These are phyloP conservation scores for Oidiodendron maius DNA, from an alignment of 495 filamentous ascomycete genomes.

Conservation along the genomic window DNA sequence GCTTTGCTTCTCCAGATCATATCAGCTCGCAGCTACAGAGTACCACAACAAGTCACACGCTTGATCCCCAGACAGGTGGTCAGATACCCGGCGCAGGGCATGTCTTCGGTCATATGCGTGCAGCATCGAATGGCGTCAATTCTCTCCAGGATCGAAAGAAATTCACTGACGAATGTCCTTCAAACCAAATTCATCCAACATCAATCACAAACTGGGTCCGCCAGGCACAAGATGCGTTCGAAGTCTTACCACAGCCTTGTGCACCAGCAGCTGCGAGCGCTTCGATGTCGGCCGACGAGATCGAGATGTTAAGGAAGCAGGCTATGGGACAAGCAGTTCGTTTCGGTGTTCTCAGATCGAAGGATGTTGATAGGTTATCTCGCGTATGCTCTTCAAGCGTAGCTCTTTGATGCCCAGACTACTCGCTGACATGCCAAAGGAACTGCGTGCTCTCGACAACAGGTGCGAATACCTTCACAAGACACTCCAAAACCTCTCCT, in stretches of 20 bases:
- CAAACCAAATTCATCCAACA: slow-evolving; percentile 15
- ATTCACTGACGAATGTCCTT: slow-evolving; percentile 22
- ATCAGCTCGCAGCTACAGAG: slow-evolving; percentile 41
- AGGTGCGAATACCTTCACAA: slow-evolving; percentile 66
- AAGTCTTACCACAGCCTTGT: slow-evolving; percentile 51
- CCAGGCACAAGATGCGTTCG: slow-evolving; percentile 43
- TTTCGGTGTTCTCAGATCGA: slow-evolving; percentile 61
- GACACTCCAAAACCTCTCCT: slow-evolving; percentile 60
- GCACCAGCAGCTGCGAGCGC: slow-evolving; percentile 44
- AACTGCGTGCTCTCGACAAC: slow-evolving; percentile 63
- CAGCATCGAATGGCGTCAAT: slow-evolving; percentile 41
- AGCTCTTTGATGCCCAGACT: not conserved
- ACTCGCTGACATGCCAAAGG: slow-evolving; percentile 31
- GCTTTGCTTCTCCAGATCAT: slow-evolving; percentile 38
- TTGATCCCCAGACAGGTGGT: no score
- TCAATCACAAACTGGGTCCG: slow-evolving; percentile 25
- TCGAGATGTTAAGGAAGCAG: slow-evolving; percentile 51
- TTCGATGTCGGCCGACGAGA: slow-evolving; percentile 41
- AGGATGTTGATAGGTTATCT: slow-evolving; percentile 61
- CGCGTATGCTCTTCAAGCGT: slow-evolving; percentile 35
- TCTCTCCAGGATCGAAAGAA: slow-evolving; percentile 55
- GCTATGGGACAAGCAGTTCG: slow-evolving; percentile 56
- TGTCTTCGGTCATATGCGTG: slow-evolving; percentile 42
- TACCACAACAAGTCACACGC: slow-evolving; percentile 13
- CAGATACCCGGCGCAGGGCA: no score